Conservation (phyloP, 495 filamentous ascomycete species). For the Aspergillus steynii region DNA sequence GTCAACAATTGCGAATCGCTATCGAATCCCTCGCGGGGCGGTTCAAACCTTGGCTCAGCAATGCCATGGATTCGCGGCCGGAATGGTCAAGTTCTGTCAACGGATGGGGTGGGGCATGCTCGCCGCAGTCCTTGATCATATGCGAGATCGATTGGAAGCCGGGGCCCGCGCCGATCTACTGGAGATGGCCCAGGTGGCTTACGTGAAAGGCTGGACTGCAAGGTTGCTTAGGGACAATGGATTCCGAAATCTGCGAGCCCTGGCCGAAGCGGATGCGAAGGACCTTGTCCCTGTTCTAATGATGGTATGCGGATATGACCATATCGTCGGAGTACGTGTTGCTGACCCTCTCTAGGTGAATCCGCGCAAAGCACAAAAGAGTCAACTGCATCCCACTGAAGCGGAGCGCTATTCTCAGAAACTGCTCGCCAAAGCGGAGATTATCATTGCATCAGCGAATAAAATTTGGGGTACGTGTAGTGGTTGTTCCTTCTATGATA, state of each 20-base stretch:
- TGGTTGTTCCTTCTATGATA: not conserved
- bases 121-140: conserved; percentile 75
- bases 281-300: conserved; percentile 70
- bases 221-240: conserved; percentile 78
- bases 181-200: conserved; percentile 71
- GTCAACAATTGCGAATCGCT: conserved; percentile 66
- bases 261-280: conserved; percentile 67
- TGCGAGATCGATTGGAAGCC: conserved; percentile 71
- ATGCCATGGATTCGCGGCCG: conserved; percentile 77
- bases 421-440: conserved; percentile 63
- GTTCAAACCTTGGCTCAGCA: conserved; percentile 74
- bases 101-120: conserved; percentile 74
- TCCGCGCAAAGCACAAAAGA: conserved; percentile 58
- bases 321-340: not conserved
- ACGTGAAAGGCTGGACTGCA: conserved; percentile 76
- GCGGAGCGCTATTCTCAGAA: conserved; percentile 65
- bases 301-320: conserved; percentile 47
- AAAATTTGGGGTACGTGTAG: conserved; percentile 65
- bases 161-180: conserved; percentile 74
- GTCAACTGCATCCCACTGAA: conserved; percentile 57
- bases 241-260: conserved; percentile 62
- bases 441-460: conserved; percentile 70
- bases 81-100: conserved; percentile 75
- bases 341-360: conserved; percentile 28
- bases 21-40: conserved; percentile 65